Conservation (phyloP, 176 grass and related monocot genomes). For the Panicum miliaceum region DNA sequence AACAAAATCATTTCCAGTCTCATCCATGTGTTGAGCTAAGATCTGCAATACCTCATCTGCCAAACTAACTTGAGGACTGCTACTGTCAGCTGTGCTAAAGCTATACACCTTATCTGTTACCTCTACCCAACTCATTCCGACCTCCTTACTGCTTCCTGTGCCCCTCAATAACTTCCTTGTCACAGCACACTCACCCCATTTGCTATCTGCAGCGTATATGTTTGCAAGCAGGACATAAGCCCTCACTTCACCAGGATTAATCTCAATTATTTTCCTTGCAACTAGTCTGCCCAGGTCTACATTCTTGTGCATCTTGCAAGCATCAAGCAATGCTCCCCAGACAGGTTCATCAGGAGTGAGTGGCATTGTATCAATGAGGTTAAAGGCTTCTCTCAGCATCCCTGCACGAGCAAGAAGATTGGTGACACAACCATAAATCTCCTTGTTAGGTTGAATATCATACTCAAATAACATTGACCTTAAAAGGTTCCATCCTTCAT, state of each 20-base stretch:
- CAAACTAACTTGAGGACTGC: slow-evolving; percentile 49
- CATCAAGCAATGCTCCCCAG: slow-evolving; percentile 63
- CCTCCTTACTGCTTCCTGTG: slow-evolving; percentile 52
- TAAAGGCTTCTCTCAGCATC: slow-evolving; percentile 50
- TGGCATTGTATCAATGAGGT: slow-evolving; percentile 50
- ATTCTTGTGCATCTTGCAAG: slow-evolving; percentile 66
- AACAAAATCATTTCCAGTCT: slow-evolving; percentile 16
- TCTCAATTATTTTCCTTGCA: slow-evolving; percentile 60
- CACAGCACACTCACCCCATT: slow-evolving; percentile 62
- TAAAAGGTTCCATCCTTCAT: slow-evolving; percentile 64
- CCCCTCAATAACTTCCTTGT: slow-evolving; percentile 51
- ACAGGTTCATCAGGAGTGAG: slow-evolving; percentile 65
- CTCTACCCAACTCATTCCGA: slow-evolving; percentile 63
- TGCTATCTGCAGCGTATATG: slow-evolving; percentile 63
- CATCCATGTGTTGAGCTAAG: slow-evolving; percentile 61
- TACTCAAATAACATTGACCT: slow-evolving; percentile 55
- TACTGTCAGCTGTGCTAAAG: slow-evolving; percentile 59
- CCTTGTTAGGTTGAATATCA: slow-evolving; percentile 55
- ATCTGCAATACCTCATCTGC: slow-evolving; percentile 47
- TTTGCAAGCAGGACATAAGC: slow-evolving; percentile 61
- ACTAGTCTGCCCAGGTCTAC: slow-evolving; percentile 48
- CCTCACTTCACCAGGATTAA: slow-evolving; percentile 49
- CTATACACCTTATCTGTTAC: slow-evolving; percentile 47
- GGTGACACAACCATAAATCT: slow-evolving; percentile 54
- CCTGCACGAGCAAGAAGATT: slow-evolving; percentile 63